Evolutionary conservation across 768 basidiomycete species (phyloP).

Genomic region (Russula griseocarnosa): DNA sequence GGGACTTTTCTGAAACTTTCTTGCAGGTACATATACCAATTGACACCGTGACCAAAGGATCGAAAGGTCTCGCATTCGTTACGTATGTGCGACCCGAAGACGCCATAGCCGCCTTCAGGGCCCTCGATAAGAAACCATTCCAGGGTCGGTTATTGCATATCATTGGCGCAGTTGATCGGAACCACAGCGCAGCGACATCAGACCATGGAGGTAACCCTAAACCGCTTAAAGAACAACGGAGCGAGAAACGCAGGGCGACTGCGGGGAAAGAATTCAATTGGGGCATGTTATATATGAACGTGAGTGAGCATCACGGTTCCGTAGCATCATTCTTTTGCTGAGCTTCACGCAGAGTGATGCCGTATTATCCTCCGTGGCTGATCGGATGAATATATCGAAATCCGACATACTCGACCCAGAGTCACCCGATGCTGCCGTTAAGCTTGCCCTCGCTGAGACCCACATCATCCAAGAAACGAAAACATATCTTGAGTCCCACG

Average conservation of each 20-base stretch:
- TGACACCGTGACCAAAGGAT: slow-evolving; percentile 42
- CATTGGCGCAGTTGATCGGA: slow-evolving; percentile 74
- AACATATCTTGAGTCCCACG: slow-evolving; percentile 75
- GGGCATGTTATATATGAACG: slow-evolving; percentile 97
- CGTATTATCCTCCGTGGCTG: slow-evolving; percentile 84
- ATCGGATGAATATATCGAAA: slow-evolving; percentile 83
- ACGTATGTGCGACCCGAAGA: slow-evolving; percentile 43
- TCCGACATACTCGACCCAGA: slow-evolving; percentile 85
- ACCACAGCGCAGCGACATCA: slow-evolving; percentile 43
- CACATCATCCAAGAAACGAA: slow-evolving; percentile 96
- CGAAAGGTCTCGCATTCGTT: slow-evolving; percentile 64
- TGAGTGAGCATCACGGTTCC: slow-evolving; percentile 45
- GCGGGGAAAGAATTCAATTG: slow-evolving; percentile 86
- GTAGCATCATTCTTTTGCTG: slow-evolving; percentile 25
- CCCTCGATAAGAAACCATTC: slow-evolving; percentile 78
- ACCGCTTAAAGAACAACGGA: slow-evolving; percentile 55
- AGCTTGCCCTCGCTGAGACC: slow-evolving; percentile 93
- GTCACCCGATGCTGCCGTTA: slow-evolving; percentile 79
- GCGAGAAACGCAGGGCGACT: slow-evolving; percentile 57
- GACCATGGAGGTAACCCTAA: slow-evolving; percentile 45
- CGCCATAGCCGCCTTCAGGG: slow-evolving; percentile 68
- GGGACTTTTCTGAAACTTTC: slow-evolving; percentile 14
- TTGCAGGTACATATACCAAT: slow-evolving; percentile 55
- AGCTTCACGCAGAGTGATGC: slow-evolving; percentile 71
- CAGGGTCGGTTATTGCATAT: slow-evolving; percentile 92